Evolutionary conservation across 2,329 filamentous ascomycete genomes (phyloP), one percentile per base, ranked within the genome.

Genomic region (Fusarium keratoplasticum): DNA sequence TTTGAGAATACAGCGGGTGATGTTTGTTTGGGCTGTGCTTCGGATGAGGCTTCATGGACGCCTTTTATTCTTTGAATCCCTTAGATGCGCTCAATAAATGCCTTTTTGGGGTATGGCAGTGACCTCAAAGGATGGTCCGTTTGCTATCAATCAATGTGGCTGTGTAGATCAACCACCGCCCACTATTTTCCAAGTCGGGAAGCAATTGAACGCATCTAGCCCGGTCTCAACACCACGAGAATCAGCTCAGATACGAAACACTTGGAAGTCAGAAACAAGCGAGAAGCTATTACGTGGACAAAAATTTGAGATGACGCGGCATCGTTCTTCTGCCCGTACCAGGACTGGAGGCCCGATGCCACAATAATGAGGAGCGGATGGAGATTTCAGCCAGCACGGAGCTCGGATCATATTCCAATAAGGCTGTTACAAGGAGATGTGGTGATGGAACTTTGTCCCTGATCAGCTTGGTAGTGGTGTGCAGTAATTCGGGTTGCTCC

Each of bases 11-110:
- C 16, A 35, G 20, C 1, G 13, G n/a, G 1, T 18, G 13, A 6
- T 16, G 2, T 6, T 7, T 25, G 29, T 18, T 3, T 2, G n/a
- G 1, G 2, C 8, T 5, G 1, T 2, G 13, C 1, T 14, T 4
- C 2, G 16, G 5, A 14, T 1, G n/a, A 22, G 8, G 35, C 7
- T 67, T 50, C 38, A 52, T 33, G 57, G 5, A 7, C 1, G 1
- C 6, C 5, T 13, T 16, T 27, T 20, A n/a, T 3, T 16, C 9
- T 10, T 16, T 40, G 2, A 4, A 13, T 11, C 5, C 6, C 13
- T 13, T 0, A 9, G 5, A 6, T 31, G 69, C 69, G 69, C 36
- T 60, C 64, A 59, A 58, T 68, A 27, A 16, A 27, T 71, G 2
- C 69, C 35, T 2, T 18, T 27, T 18, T 13, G 6, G 69, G 69